Conservation (phyloP, 371 early-diverging fungal species). For the Saksenaea oblongispora region DNA sequence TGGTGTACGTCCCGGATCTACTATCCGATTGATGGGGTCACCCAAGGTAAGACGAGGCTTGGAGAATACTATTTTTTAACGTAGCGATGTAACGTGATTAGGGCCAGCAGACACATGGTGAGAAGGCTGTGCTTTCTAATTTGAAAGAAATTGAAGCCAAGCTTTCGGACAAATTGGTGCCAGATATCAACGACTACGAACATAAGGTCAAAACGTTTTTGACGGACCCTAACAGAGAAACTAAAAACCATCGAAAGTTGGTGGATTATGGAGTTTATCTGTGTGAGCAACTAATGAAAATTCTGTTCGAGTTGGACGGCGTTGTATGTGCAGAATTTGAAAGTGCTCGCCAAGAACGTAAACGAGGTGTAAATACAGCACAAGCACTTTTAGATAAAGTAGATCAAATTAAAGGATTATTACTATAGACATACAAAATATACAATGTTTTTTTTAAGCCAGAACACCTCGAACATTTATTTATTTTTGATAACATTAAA, state of each 20-base stretch:
- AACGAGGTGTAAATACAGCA: slow-evolving; percentile 14
- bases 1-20: slow-evolving; percentile 20
- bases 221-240: slow-evolving; percentile 2
- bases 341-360: slow-evolving; percentile 18
- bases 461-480: not conserved
- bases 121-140: slow-evolving; percentile 7
- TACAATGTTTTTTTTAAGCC: too few species aligned
- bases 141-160: slow-evolving; percentile 9
- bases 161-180: slow-evolving; percentile 10
- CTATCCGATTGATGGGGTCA: slow-evolving; percentile 16
- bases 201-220: slow-evolving; percentile 15
- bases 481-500: slow-evolving; percentile 4
- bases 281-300: slow-evolving; percentile 24
- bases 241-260: slow-evolving; percentile 18
- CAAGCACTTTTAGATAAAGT: slow-evolving; percentile 23
- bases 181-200: slow-evolving; percentile 24
- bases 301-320: slow-evolving; percentile 26
- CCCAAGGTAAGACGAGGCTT: not conserved
- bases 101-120: slow-evolving; percentile 5
- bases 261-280: slow-evolving; percentile 20
- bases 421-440: not conserved
- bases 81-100: not conserved
- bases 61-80: not conserved
- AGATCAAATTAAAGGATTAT: slow-evolving; percentile 19
- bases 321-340: slow-evolving; percentile 14